Percentiles rank a stretch among this genome's conserved stretches.
phyloP scores from a whole-genome alignment of 768 basidiomycete genomes.

The Chalciporus sphaerocephalus region DNA sequence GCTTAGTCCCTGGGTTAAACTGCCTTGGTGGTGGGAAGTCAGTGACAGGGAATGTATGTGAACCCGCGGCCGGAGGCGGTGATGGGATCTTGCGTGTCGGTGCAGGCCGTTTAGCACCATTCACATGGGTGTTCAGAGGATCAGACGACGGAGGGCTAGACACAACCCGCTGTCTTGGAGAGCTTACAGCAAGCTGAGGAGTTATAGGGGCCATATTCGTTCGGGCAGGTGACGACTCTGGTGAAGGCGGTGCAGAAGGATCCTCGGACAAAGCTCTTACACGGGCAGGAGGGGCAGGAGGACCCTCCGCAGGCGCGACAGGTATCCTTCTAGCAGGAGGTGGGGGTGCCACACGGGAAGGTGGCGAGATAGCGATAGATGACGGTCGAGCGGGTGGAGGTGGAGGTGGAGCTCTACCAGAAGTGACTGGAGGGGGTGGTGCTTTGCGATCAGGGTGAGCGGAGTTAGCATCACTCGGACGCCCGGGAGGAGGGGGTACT shows the following conservation, averaged over 20 bases:
- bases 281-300: conserved; percentile 35
- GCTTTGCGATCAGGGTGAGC: conserved; percentile 32
- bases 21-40: conserved; percentile 76
- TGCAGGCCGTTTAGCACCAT: conserved; percentile 33
- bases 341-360: conserved; percentile 34
- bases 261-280: conserved; percentile 44
- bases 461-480: conserved; percentile 18
- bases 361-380: conserved; percentile 23
- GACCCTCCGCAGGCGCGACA: conserved; percentile 16
- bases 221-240: conserved; percentile 28
- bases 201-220: conserved; percentile 17
- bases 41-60: conserved; percentile 68
- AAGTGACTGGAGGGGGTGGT: conserved; percentile 34
- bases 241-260: conserved; percentile 33
- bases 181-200: conserved; percentile 10
- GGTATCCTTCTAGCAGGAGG: conserved; percentile 40
- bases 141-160: conserved; percentile 24
- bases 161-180: conserved; percentile 22
- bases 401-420: conserved; percentile 37
- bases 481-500: conserved; percentile 24
- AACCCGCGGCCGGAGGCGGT: conserved; percentile 59
- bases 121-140: conserved; percentile 19
- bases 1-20: conserved; percentile 47
- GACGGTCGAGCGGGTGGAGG: conserved; percentile 46
- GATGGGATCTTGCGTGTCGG: conserved; percentile 49